Conservation (phyloP, 2,329 filamentous ascomycete species). For the Aspergillus flavus region DNA sequence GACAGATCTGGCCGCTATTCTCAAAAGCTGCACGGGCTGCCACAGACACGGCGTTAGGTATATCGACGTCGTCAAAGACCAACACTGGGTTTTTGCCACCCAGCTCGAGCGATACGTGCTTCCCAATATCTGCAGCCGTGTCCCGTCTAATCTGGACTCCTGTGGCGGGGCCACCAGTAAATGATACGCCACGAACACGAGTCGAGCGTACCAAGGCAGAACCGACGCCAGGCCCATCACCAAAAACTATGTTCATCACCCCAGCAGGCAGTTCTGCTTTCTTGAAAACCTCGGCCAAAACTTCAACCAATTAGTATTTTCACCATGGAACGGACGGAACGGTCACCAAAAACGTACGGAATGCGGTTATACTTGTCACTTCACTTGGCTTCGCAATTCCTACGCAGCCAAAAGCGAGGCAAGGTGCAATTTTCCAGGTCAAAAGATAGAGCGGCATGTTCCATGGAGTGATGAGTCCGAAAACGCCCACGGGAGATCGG, state of each 20-base stretch:
- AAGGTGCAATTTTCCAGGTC: no score
- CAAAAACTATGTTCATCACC: conserved; percentile 38
- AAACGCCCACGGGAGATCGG: no score
- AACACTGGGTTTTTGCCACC: conserved; percentile 68
- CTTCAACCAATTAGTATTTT: no score
- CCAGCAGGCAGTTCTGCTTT: conserved; percentile 25
- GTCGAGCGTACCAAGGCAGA: conserved; percentile 33
- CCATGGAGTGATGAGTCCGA: no score
- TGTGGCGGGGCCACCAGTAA: conserved; percentile 37
- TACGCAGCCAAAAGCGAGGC: no score
- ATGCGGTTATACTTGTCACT: no score
- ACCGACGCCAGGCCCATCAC: conserved; percentile 33
- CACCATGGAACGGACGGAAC: no score
- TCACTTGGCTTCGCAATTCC: no score
- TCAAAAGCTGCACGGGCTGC: conserved; percentile 57
- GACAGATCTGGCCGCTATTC: conserved; percentile 41
- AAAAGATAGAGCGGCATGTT: no score
- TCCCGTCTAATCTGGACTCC: conserved; percentile 37
- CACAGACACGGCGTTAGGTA: conserved; percentile 72
- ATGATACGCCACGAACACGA: conserved; percentile 38
- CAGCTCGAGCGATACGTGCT: conserved; percentile 44
- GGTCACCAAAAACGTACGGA: no score
- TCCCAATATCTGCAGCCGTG: conserved; percentile 37
- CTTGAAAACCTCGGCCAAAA: no score
- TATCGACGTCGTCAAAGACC: conserved; percentile 66